Evolutionary conservation across 129 eudicot species (phyloP).

Genomic region (Oenanthe sinensis): DNA sequence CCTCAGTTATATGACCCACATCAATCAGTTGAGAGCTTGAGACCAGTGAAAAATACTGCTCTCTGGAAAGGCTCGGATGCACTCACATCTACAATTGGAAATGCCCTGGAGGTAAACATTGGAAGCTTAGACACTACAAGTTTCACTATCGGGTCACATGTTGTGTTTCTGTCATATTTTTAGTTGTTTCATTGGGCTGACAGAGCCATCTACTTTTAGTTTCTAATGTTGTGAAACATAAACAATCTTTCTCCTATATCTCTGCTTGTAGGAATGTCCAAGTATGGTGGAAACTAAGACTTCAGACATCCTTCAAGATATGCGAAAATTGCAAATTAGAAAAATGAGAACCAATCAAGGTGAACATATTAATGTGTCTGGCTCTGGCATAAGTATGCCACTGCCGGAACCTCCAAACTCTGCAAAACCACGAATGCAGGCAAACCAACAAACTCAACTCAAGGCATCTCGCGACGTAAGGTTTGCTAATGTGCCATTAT

Average conservation of each 20-base stretch:
- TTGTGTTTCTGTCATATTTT: not conserved
- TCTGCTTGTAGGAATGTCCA: slow-evolving; percentile 48
- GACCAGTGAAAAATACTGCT: slow-evolving; percentile 51
- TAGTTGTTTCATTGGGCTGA: not conserved
- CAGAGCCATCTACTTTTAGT: not conserved
- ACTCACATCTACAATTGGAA: slow-evolving; percentile 62
- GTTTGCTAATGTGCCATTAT: slow-evolving; percentile 32
- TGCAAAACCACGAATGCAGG: slow-evolving; percentile 27
- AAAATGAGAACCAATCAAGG: slow-evolving; percentile 41
- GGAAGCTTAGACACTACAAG: not conserved
- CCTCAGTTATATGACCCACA: slow-evolving; percentile 32
- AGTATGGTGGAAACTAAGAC: slow-evolving; percentile 50
- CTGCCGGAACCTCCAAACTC: slow-evolving; percentile 32
- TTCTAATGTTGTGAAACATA: slow-evolving; percentile 6
- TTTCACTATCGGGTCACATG: not conserved
- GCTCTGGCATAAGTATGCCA: slow-evolving; percentile 23
- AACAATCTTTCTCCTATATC: slow-evolving; percentile 1
- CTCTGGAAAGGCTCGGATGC: slow-evolving; percentile 61
- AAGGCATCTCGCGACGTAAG: slow-evolving; percentile 99
- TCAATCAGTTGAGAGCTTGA: slow-evolving; percentile 36
- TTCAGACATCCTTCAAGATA: slow-evolving; percentile 57
- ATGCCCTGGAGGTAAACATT: slow-evolving; percentile 68
- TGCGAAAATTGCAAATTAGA: slow-evolving; percentile 55
- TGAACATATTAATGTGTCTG: slow-evolving; percentile 26
- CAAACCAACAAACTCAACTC: slow-evolving; percentile 55